Percentiles rank a stretch among this genome's conserved stretches.
phyloP scores from a whole-genome alignment of 176 grass and related monocot genomes.

The Typha latifolia region DNA sequence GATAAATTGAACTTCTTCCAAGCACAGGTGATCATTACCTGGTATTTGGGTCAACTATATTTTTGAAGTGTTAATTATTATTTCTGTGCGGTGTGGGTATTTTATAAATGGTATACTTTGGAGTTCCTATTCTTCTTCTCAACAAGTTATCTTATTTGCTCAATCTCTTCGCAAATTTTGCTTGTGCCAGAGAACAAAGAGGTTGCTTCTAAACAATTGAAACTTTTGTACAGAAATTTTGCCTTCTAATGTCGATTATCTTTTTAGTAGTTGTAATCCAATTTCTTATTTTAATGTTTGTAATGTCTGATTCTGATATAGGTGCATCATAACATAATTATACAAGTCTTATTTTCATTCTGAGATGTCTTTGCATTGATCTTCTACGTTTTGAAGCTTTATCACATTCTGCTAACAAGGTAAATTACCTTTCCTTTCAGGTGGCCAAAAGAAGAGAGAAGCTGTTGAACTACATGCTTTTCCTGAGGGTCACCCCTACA shows the following conservation, averaged over 20 bases:
- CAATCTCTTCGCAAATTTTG: too few relatives aligned
- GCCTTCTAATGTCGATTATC: too few relatives aligned
- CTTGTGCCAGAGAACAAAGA: too few relatives aligned
- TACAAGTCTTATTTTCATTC: too few relatives aligned
- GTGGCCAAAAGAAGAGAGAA: constrained; percentile 90
- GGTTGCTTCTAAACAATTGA: too few relatives aligned
- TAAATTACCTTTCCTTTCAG: constrained; percentile 26
- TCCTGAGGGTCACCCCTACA: constrained; percentile 90
- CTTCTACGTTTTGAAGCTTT: neutral
- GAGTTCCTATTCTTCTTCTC: too few relatives aligned
- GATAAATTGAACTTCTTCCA: constrained; percentile 94
- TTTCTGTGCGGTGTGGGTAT: too few relatives aligned
- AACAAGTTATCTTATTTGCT: constrained; percentile 1
- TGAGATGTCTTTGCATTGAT: too few relatives aligned
- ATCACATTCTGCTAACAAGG: neutral
- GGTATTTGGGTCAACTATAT: neutral
- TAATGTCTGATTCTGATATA: neutral
- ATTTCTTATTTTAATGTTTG: too few relatives aligned
- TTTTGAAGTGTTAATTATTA: neutral
- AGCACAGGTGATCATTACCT: constrained; percentile 43
- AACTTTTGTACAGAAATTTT: too few relatives aligned
- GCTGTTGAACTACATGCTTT: constrained; percentile 95
- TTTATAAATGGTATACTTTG: too few relatives aligned
- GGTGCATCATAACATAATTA: neutral
- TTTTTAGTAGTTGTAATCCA: too few relatives aligned